Evolutionary conservation across 805 yeast species (phyloP), one percentile per base, ranked within the genome.

Genomic region (Ogataea populi-albae): DNA sequence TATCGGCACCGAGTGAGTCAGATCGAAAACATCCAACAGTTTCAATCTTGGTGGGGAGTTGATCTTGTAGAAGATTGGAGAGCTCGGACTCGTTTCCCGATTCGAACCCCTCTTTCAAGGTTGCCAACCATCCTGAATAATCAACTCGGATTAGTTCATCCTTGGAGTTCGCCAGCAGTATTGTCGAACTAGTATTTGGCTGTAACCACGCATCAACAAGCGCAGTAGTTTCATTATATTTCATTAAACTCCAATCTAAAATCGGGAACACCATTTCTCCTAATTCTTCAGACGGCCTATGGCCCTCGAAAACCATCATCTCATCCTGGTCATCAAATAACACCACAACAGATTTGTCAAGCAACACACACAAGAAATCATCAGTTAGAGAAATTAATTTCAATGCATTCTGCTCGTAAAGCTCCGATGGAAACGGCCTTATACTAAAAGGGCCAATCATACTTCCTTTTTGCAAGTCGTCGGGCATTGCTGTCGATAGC

Each of bases 361-460:
- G 39, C 8, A 59, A 26, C 1, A 59, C 39, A 11, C 45, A 34
- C 6, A 59, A 17, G 17, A 59, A 17, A 31, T 52, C 62, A 26
- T 52, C 45, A 6, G 49, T 42, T 35, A 59, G 23, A 4, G 59
- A 26, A 3, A 59, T 20, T 8, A 59, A 19, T 26, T 50, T 49
- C 12, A 55, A 40, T 1, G 75, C 73, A 6, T 64, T 63, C 22
- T 64, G 70, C 3, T 61, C 64, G 50, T 81, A 79, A 3, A 81
- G 54, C 8, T 50, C 55, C 3, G 66, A 70, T 1, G 85, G 83
- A 44, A 66, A 81, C 3, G 85, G 83, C 20, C 59, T 51, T 10
- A 78, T 59, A 1, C 63, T 47, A 35, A 75, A 62, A 2, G 86
- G 83, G 2, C 86, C 86, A 1, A 40, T 33, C 4, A 59, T 38